Percentiles rank a stretch among this genome's conserved stretches.
Evolutionary conservation across 1,284 basidiomycete genomes (phyloP).

Genomic region (Leucoagaricus sp.): DNA sequence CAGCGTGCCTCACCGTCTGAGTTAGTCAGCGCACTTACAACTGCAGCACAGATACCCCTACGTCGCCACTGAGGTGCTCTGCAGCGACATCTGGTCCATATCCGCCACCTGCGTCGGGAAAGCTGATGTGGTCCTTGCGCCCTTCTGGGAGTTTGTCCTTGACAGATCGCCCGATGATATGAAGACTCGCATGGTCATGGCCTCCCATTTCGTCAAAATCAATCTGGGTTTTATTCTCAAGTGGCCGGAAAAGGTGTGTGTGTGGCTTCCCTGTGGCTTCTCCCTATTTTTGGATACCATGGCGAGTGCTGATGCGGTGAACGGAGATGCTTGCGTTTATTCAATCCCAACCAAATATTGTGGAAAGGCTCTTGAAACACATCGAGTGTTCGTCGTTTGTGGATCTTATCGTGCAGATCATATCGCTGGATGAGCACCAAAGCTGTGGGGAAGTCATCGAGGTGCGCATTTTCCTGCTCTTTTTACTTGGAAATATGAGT

Average conservation of each 20-base stretch:
- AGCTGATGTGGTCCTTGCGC: conserved; percentile 67
- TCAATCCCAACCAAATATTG: conserved; percentile 78
- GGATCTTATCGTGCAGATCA: conserved; percentile 89
- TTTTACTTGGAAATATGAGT: no score
- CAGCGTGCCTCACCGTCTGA: conserved; percentile 23
- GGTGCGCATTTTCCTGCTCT: conserved; percentile 52
- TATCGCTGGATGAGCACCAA: conserved; percentile 90
- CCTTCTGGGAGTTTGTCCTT: conserved; percentile 94
- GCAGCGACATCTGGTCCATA: conserved; percentile 94
- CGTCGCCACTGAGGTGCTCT: conserved; percentile 93
- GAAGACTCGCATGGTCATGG: conserved; percentile 74
- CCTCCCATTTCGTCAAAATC: conserved; percentile 87
- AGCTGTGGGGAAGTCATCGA: conserved; percentile 83
- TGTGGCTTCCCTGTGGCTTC: conserved; percentile 10
- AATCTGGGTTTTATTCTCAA: conserved; percentile 86
- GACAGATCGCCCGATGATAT: conserved; percentile 78
- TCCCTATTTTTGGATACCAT: conserved; percentile 19
- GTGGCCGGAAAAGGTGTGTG: conserved; percentile 85
- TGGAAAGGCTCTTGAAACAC: conserved; percentile 84
- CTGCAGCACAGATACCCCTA: conserved; percentile 78
- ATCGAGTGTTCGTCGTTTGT: conserved; percentile 92
- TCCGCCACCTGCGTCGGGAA: conserved; percentile 86
- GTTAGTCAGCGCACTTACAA: conserved; percentile 14
- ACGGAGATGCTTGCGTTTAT: conserved; percentile 91
- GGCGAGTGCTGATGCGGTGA: conserved; percentile 26